phyloP scores from a whole-genome alignment of 1,284 basidiomycete genomes.

The Ustilago sp. region DNA sequence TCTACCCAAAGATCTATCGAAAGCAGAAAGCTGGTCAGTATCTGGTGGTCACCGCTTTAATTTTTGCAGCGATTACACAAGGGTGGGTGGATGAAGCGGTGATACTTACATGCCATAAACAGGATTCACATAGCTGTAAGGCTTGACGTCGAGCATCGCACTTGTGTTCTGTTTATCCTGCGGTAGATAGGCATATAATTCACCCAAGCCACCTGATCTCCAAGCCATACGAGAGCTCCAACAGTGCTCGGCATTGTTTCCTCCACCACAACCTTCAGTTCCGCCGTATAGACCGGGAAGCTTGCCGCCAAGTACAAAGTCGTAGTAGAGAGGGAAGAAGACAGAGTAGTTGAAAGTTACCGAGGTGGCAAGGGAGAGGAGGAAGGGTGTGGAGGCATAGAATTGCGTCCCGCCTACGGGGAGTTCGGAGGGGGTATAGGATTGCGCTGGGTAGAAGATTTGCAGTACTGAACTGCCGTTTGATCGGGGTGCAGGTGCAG shows the following conservation, averaged over 20 bases:
- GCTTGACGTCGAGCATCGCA: constrained; percentile 28
- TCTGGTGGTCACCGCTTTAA: too few species aligned
- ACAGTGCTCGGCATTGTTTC: constrained; percentile 69
- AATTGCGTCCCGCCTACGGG: constrained; percentile 38
- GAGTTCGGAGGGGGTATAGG: constrained; percentile 60
- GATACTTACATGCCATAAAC: constrained; percentile 49
- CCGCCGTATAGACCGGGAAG: constrained; percentile 71
- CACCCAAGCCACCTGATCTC: constrained; percentile 60
- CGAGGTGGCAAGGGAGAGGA: constrained; percentile 7
- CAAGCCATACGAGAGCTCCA: constrained; percentile 71
- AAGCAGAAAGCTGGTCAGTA: too few species aligned
- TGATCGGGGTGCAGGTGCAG: neutral
- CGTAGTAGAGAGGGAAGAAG: constrained; percentile 69
- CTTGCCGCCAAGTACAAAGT: constrained; percentile 71
- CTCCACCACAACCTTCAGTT: constrained; percentile 70
- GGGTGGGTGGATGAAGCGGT: neutral
- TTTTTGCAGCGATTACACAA: too few species aligned
- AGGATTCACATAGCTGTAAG: constrained; percentile 37
- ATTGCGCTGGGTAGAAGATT: constrained; percentile 71
- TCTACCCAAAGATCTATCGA: constrained; percentile 38
- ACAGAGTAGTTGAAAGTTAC: constrained; percentile 67
- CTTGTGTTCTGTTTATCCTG: constrained; percentile 37
- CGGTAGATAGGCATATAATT: constrained; percentile 74
- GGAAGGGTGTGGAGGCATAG: constrained; percentile 28
- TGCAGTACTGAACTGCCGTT: constrained; percentile 2